Conservation (phyloP, 805 yeast genomes). For the Ogataea pignaliae region DNA sequence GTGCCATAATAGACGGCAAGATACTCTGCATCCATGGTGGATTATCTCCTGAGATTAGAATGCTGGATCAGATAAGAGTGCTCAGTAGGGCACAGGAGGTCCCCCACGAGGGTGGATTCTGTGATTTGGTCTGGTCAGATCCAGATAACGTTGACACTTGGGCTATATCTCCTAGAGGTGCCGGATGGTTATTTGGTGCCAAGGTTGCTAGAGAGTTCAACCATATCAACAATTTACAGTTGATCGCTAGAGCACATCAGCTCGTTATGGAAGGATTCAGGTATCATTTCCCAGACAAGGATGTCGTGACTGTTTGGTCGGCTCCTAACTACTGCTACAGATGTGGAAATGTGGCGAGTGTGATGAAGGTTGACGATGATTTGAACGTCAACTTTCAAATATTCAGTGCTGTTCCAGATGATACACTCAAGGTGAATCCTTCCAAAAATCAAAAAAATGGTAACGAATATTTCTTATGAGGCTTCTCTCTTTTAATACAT, state of each 20-base stretch:
- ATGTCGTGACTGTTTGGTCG: slow-evolving; percentile 96
- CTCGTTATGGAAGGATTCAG: slow-evolving; percentile 98
- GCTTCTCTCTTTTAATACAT: slow-evolving; percentile 1
- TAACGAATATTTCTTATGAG: slow-evolving; percentile 34
- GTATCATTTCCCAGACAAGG: slow-evolving; percentile 93
- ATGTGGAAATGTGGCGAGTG: slow-evolving; percentile 98
- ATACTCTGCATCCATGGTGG: slow-evolving; percentile 97
- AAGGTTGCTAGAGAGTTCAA: slow-evolving; percentile 94
- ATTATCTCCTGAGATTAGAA: slow-evolving; percentile 91
- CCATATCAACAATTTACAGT: slow-evolving; percentile 82
- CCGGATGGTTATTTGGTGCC: slow-evolving; percentile 96
- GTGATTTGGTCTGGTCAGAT: slow-evolving; percentile 96
- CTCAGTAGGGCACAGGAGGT: slow-evolving; percentile 95
- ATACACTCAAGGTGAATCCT: slow-evolving; percentile 37
- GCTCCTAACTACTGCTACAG: slow-evolving; percentile 97
- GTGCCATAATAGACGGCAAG: slow-evolving; percentile 94
- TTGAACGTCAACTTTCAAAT: slow-evolving; percentile 87
- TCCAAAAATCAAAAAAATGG: slow-evolving; percentile 32
- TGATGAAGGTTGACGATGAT: slow-evolving; percentile 90
- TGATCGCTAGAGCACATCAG: slow-evolving; percentile 96
- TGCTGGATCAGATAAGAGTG: slow-evolving; percentile 95
- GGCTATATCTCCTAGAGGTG: slow-evolving; percentile 98
- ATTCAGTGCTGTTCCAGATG: slow-evolving; percentile 93
- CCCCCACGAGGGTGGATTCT: slow-evolving; percentile 98
- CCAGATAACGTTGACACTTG: slow-evolving; percentile 97